A percentile compares a stretch with the other conserved stretches of the same genome.
Evolutionary conservation across 148 eudicot species (phyloP).

Genomic region (Pharnaceum exiguum): DNA sequence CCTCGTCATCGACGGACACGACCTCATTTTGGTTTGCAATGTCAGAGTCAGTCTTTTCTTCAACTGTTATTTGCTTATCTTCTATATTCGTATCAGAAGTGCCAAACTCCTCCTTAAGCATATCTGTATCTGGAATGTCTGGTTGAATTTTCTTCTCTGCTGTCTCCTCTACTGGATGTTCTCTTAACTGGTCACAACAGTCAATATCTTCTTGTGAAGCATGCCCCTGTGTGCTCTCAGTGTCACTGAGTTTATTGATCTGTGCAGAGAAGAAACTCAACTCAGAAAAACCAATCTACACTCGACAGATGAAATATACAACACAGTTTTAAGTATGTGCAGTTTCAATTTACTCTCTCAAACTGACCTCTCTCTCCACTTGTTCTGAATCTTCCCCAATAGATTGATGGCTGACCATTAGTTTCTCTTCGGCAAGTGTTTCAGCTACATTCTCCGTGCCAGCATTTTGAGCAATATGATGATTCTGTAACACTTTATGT

Average conservation of each 20-base stretch:
- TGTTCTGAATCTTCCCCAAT: conserved; percentile 1
- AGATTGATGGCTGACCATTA: not conserved
- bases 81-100: not conserved
- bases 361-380: conserved; percentile 9
- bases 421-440: not conserved
- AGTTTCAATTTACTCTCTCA: not conserved
- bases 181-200: not conserved
- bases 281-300: not conserved
- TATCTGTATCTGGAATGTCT: not conserved
- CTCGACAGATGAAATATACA: not conserved
- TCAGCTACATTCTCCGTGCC: not conserved
- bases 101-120: not conserved
- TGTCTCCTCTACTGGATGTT: not conserved
- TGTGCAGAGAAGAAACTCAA: not conserved
- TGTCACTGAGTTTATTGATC: not conserved
- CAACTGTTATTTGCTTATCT: not conserved
- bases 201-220: not conserved
- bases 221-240: not conserved
- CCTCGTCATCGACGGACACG: not conserved
- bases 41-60: not conserved
- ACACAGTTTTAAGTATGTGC: not conserved
- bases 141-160: not conserved
- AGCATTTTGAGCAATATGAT: not conserved
- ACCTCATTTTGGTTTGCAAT: not conserved
- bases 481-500: not conserved